Evolutionary conservation across 2,329 filamentous ascomycete genomes (phyloP).

Genomic region (Aspergillus sojae): DNA sequence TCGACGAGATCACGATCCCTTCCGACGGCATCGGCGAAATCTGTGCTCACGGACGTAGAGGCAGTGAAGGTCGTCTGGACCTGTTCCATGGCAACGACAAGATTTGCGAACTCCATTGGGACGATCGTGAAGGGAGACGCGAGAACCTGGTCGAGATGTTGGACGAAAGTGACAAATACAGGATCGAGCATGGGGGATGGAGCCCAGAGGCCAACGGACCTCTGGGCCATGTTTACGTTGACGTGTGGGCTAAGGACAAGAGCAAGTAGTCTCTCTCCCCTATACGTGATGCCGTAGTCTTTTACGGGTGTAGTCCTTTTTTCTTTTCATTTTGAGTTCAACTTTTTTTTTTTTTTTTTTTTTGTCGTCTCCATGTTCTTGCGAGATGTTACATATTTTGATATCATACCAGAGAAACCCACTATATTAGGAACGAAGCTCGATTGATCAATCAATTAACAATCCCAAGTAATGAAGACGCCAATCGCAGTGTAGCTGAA

Average conservation of each 20-base stretch:
- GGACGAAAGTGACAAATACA: conserved; percentile 29
- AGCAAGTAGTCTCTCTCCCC: conserved; percentile 20
- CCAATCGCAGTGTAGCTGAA: neutral
- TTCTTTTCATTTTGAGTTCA: neutral
- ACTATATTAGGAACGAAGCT: neutral
- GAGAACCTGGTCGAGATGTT: conserved; percentile 32
- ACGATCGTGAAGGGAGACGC: conserved; percentile 29
- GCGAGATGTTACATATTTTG: neutral
- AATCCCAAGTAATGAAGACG: neutral
- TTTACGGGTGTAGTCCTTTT: neutral
- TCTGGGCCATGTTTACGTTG: conserved; percentile 35
- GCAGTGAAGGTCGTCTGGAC: conserved; percentile 36
- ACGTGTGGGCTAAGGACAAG: conserved; percentile 27
- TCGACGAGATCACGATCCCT: conserved; percentile 33
- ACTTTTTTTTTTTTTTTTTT: neutral
- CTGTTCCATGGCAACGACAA: conserved; percentile 34
- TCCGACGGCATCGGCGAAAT: conserved; percentile 34
- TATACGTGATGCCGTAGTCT: neutral
- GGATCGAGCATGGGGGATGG: conserved; percentile 34
- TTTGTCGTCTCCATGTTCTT: neutral
- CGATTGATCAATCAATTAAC: neutral
- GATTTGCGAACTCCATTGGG: conserved; percentile 38
- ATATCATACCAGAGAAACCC: neutral
- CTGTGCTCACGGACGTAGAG: conserved; percentile 33
- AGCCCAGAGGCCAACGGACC: conserved; percentile 30